Base-by-base conservation (phyloP, 192 early-diverging fungal species). In the Mortierella alpina region DNA sequence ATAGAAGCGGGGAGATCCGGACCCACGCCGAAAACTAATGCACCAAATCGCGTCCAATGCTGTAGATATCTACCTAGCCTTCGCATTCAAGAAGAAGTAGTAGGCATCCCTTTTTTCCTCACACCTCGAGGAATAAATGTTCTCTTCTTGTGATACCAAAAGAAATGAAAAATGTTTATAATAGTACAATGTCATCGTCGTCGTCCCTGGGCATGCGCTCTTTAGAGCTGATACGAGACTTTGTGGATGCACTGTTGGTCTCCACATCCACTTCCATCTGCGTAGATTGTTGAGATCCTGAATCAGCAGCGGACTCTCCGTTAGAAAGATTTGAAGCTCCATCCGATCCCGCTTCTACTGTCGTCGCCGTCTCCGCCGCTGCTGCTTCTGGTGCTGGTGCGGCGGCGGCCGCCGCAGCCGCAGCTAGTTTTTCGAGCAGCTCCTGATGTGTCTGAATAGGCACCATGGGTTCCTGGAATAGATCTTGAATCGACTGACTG, bases 41-140 rank as follows among this genome's bases (percentile, higher is more conserved):
- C 42, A n/a, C n/a, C 23, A 39, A 58, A 10, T 13, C 17, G 49
- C 39, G 5, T 41, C 17, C 8, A 9, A 17, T 20, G 1, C 41
- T 51, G 14, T 73, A 83, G 89, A 89, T 7, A 69, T 94, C 44
- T 94, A 94, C 69, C 77, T 88, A 55, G 90, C 88, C 0, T 92
- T 95, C 79, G 93, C 88, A n/a, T 93, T 93, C 85, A 78, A 82
- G 75, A 93, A 93, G 71, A 82, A 67, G 57, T 70, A 76, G 49
- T 73, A 65, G 62, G 4, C n/a, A 15, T 51, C n/a, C n/a, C 22
- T 18, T 6, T 18, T 59, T 20, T 58, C 40, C 12, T 58, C 41
- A 40, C 41, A 40, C 41, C 41, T 10, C 6, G 54, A 20, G 22
- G 22, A 20, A 17, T 11, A 50, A 57, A 39, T 20, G 13, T 57